Evolutionary conservation across 768 basidiomycete genomes (phyloP).

Genomic region (Pilatotrama ljubarskyi): DNA sequence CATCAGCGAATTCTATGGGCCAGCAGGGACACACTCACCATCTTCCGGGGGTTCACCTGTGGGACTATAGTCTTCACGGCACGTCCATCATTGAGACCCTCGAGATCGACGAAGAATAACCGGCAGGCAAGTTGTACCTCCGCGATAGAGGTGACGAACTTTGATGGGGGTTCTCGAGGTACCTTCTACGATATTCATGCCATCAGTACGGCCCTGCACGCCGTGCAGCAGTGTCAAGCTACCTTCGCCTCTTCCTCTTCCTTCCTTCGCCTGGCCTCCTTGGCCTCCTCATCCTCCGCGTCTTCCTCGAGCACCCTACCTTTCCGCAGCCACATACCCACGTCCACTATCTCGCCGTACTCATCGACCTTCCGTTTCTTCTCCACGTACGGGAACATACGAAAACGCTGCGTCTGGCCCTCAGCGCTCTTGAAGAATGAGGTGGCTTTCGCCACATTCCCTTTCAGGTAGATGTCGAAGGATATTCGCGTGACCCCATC

Average conservation of each 20-base stretch:
- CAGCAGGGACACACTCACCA: constrained; percentile 51
- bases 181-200: constrained; percentile 50
- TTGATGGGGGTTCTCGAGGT: constrained; percentile 85
- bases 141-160: constrained; percentile 75
- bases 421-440: constrained; percentile 84
- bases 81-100: constrained; percentile 94
- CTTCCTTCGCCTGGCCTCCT: constrained; percentile 66
- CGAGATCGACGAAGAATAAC: constrained; percentile 91
- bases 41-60: constrained; percentile 93
- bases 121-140: constrained; percentile 84
- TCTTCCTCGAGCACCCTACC: constrained; percentile 91
- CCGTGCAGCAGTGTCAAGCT: constrained; percentile 11
- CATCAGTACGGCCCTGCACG: constrained; percentile 11
- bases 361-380: constrained; percentile 90
- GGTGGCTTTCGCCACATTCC: constrained; percentile 85
- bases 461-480: constrained; percentile 96
- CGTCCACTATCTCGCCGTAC: constrained; percentile 93
- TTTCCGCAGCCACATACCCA: constrained; percentile 93
- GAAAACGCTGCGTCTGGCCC: constrained; percentile 74
- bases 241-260: constrained; percentile 87
- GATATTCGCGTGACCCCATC: constrained; percentile 77
- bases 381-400: constrained; percentile 98
- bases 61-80: constrained; percentile 96
- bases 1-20: constrained; percentile 1
- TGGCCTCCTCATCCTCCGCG: constrained; percentile 77